Conservation (phyloP, 1,284 basidiomycete species). For the Flammula alnicola region DNA sequence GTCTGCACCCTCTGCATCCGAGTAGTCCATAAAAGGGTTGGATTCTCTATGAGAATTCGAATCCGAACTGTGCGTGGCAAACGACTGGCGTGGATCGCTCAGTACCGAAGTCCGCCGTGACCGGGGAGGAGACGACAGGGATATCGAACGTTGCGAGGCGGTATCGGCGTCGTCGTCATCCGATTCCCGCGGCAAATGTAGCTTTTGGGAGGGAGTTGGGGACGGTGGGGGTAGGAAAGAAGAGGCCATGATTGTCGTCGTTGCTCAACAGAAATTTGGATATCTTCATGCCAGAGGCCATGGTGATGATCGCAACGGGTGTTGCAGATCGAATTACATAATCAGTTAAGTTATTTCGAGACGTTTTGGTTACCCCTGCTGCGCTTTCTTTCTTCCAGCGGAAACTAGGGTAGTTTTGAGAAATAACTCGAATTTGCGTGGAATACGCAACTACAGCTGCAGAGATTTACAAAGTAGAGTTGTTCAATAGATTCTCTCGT, state of each 20-base stretch:
- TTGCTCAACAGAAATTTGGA: no score
- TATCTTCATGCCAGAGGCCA: no score
- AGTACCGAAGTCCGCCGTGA: conserved; percentile 46
- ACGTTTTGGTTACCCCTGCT: no score
- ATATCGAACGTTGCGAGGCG: conserved; percentile 79
- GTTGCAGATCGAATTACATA: conserved; percentile 19
- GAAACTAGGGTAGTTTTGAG: no score
- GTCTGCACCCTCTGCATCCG: conserved; percentile 55
- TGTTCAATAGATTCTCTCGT: no score
- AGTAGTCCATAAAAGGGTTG: conserved; percentile 28
- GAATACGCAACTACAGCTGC: no score
- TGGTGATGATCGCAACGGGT: no score
- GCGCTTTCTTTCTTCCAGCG: no score
- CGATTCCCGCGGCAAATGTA: conserved; percentile 31
- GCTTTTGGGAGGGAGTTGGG: conserved; percentile 22
- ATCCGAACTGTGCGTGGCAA: conserved; percentile 40
- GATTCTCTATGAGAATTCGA: conserved; percentile 48
- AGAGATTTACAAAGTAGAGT: no score
- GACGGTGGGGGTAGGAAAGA: conserved; percentile 29
- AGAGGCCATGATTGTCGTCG: conserved; percentile 24
- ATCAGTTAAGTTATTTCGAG: conserved; percentile 5
- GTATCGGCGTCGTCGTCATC: conserved; percentile 69
- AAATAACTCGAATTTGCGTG: no score
- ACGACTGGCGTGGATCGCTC: conserved; percentile 33
- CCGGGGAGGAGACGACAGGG: conserved; percentile 64